Percentiles rank a stretch among this genome's conserved stretches.
phyloP scores from a whole-genome alignment of 148 eudicot species.

The Agrostemma githago region DNA sequence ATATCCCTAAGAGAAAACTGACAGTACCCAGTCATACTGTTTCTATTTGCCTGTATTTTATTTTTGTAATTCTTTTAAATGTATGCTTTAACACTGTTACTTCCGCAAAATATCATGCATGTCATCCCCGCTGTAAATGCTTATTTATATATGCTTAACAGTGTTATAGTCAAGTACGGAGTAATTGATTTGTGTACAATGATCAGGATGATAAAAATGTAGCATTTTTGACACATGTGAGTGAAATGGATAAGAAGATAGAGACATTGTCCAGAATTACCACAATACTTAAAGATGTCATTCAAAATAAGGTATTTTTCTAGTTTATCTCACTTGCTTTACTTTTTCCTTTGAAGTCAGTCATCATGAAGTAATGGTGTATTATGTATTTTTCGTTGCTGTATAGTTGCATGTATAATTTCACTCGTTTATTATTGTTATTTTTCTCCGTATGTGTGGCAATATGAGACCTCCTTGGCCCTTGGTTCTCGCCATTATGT shows the following conservation, averaged over 20 bases:
- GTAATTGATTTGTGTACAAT: constrained; percentile 17
- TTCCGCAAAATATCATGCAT: background rate
- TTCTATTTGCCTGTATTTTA: background rate
- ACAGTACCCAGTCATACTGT: background rate
- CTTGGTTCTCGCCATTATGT: background rate
- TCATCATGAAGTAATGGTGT: background rate
- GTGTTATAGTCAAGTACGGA: background rate
- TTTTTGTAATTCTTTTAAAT: background rate
- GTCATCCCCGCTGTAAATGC: background rate
- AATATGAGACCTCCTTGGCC: background rate
- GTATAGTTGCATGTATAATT: too few relatives aligned
- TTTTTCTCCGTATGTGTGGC: background rate
- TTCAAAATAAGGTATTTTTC: constrained; percentile 80
- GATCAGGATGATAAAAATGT: constrained; percentile 95
- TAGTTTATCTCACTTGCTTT: background rate
- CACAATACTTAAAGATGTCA: constrained; percentile 89
- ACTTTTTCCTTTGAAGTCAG: background rate
- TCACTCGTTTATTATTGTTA: background rate
- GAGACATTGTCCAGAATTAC: constrained; percentile 94
- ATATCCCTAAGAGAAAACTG: background rate
- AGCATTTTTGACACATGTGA: constrained; percentile 92
- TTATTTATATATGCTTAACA: background rate
- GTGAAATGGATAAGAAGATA: constrained; percentile 98
- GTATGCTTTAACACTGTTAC: background rate
- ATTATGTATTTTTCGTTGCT: background rate